Percentiles rank a stretch among this genome's conserved stretches.
Conservation (phyloP, 371 early-diverging fungal species). For the Homolaphlyctis polyrhiza region DNA sequence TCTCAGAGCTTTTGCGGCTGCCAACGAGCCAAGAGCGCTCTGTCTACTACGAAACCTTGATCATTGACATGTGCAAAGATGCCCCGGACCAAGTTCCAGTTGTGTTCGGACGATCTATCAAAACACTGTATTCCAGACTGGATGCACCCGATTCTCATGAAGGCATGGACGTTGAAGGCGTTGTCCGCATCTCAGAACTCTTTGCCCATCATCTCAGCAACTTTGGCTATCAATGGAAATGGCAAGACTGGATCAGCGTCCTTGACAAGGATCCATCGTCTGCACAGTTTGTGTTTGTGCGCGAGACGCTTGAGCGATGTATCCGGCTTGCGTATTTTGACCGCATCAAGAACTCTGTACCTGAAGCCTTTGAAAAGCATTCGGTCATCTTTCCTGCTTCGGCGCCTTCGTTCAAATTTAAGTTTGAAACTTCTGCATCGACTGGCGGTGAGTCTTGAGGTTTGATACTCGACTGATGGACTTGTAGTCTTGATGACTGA, state of each 20-base stretch:
- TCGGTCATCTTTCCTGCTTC: slow-evolving; percentile 49
- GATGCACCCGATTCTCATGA: slow-evolving; percentile 21
- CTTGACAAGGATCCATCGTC: slow-evolving; percentile 13
- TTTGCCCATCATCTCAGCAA: slow-evolving; percentile 89
- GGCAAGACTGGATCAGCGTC: slow-evolving; percentile 65
- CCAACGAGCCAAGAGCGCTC: slow-evolving; percentile 60
- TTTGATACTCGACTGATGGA: neutral
- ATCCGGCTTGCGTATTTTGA: slow-evolving; percentile 78
- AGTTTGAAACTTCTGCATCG: slow-evolving; percentile 47
- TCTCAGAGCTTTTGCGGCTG: slow-evolving; percentile 64
- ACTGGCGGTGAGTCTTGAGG: slow-evolving; percentile 10
- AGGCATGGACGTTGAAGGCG: slow-evolving; percentile 80
- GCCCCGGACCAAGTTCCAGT: slow-evolving; percentile 60
- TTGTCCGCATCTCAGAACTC: slow-evolving; percentile 75
- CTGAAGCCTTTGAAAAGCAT: slow-evolving; percentile 50
- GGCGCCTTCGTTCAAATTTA: slow-evolving; percentile 67
- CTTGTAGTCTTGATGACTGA: neutral
- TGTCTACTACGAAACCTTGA: slow-evolving; percentile 76
- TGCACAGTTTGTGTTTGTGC: slow-evolving; percentile 54
- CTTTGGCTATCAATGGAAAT: slow-evolving; percentile 88
- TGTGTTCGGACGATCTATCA: slow-evolving; percentile 58
- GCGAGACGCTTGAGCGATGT: slow-evolving; percentile 70
- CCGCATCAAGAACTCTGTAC: slow-evolving; percentile 71
- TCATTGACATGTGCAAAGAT: slow-evolving; percentile 77
- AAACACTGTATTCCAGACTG: slow-evolving; percentile 57